phyloP scores from a whole-genome alignment of 176 grass and related monocot genomes.

The Zea luxurians region DNA sequence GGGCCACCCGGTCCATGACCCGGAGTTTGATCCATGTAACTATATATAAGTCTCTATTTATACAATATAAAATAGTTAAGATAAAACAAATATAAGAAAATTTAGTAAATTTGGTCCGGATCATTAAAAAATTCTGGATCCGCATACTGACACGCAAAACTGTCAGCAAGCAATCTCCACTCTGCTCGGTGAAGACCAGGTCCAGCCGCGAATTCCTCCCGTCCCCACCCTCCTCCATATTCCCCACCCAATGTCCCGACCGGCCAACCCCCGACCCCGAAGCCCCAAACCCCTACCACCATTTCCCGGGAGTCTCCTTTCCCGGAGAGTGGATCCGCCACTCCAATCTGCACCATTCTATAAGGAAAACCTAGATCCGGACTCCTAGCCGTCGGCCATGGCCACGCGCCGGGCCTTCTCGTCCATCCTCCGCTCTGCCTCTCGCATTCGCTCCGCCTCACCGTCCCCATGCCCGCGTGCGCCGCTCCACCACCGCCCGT shows the following conservation, averaged over 20 bases:
- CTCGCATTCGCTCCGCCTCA: conserved; percentile 45
- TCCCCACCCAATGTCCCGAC: background rate
- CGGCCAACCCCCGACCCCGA: conserved; percentile 17
- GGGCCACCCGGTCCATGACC: no score
- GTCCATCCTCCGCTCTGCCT: conserved; percentile 58
- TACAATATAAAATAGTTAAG: no score
- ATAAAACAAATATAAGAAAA: no score
- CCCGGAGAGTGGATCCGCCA: conserved; percentile 50
- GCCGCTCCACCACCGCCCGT: conserved; percentile 44
- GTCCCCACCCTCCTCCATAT: conserved; percentile 10
- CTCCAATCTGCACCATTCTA: conserved; percentile 32
- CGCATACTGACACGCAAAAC: no score
- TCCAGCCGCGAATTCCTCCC: conserved; percentile 40
- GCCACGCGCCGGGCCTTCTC: conserved; percentile 73
- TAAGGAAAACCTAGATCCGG: conserved; percentile 59
- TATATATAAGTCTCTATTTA: no score
- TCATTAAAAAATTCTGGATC: no score
- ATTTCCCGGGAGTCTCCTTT: background rate
- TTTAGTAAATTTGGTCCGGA: no score
- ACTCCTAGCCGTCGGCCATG: conserved; percentile 49
- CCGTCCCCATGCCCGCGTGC: conserved; percentile 46
- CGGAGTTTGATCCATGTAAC: no score
- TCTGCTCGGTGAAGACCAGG: conserved; percentile 31
- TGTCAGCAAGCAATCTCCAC: conserved; percentile 11
- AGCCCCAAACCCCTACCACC: conserved; percentile 46